phyloP scores from a whole-genome alignment of 2,329 filamentous ascomycete genomes.

The Penicillium sp. region DNA sequence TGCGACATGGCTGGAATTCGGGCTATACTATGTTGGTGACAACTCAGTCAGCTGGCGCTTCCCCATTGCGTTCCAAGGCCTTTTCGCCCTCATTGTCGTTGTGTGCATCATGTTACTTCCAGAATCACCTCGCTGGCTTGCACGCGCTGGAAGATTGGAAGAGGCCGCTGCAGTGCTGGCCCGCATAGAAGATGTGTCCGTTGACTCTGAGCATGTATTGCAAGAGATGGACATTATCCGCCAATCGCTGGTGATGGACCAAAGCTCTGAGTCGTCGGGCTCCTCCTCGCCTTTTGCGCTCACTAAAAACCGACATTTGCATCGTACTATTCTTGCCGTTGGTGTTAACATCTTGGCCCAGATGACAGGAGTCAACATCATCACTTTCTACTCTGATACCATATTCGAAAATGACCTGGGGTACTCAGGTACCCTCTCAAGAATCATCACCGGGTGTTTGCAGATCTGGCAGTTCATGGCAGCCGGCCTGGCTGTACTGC shows the following conservation, averaged over 20 bases:
- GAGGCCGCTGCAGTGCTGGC: conserved; percentile 50
- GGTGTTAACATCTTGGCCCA: conserved; percentile 31
- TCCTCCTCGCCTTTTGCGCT: conserved; percentile 22
- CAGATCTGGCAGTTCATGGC: conserved; percentile 29
- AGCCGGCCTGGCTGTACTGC: conserved; percentile 20
- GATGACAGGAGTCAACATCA: conserved; percentile 34
- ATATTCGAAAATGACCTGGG: conserved; percentile 30
- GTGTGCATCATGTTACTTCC: conserved; percentile 39
- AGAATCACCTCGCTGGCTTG: conserved; percentile 57
- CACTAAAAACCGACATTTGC: conserved; percentile 27
- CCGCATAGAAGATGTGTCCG: conserved; percentile 47
- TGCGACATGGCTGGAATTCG: conserved; percentile 45
- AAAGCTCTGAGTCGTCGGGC: neutral
- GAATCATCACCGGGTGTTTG: conserved; percentile 28
- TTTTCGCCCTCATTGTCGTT: conserved; percentile 38
- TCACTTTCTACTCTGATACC: conserved; percentile 34
- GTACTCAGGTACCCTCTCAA: conserved; percentile 21
- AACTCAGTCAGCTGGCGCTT: conserved; percentile 32
- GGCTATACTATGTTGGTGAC: conserved; percentile 40
- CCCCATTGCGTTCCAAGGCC: conserved; percentile 33
- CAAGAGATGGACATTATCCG: conserved; percentile 38
- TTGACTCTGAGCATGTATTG: conserved; percentile 50
- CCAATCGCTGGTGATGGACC: conserved; percentile 44
- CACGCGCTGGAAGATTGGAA: conserved; percentile 52
- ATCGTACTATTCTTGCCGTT: conserved; percentile 27